phyloP scores from a whole-genome alignment of 345 rosid species.

The Citrus glauca region DNA sequence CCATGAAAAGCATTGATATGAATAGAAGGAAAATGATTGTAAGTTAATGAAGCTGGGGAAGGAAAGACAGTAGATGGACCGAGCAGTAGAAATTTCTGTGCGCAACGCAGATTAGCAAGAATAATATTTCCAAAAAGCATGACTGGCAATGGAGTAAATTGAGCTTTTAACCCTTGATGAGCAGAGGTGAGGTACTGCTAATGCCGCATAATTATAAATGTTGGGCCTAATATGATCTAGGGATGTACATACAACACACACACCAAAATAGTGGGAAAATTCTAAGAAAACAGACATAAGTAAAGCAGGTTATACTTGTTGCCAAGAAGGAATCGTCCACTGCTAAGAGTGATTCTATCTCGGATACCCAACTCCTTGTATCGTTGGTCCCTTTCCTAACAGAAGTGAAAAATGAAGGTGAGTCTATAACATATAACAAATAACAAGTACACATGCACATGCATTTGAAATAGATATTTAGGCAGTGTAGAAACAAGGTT shows the following conservation, averaged over 20 bases:
- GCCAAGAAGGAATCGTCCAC: constrained; percentile 90
- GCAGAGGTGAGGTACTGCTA: neutral
- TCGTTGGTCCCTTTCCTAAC: constrained; percentile 93
- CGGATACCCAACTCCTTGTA: constrained; percentile 95
- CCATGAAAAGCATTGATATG: neutral
- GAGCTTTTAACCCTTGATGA: neutral
- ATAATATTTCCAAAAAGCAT: neutral
- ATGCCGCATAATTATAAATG: neutral
- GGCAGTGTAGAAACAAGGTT: neutral
- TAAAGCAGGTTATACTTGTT: constrained; percentile 59
- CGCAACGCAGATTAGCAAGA: neutral
- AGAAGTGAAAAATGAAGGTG: constrained; percentile 2
- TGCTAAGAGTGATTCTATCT: constrained; percentile 90
- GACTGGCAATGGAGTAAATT: neutral
- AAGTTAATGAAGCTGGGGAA: neutral
- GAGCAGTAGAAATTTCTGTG: neutral
- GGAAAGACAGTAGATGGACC: neutral
- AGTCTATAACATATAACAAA: constrained; percentile 4
- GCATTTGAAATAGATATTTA: neutral
- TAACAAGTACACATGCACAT: neutral
- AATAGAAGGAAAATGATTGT: neutral
- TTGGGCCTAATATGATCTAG: neutral
- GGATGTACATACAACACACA: no score
- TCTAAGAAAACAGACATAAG: constrained; percentile 1
- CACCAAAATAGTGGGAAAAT: neutral